A percentile compares a stretch with the other conserved stretches of the same genome.
These are phyloP conservation scores for Diaporthe caulivora DNA, from an alignment of 2,329 filamentous ascomycete genomes.

Conservation along the genomic window DNA sequence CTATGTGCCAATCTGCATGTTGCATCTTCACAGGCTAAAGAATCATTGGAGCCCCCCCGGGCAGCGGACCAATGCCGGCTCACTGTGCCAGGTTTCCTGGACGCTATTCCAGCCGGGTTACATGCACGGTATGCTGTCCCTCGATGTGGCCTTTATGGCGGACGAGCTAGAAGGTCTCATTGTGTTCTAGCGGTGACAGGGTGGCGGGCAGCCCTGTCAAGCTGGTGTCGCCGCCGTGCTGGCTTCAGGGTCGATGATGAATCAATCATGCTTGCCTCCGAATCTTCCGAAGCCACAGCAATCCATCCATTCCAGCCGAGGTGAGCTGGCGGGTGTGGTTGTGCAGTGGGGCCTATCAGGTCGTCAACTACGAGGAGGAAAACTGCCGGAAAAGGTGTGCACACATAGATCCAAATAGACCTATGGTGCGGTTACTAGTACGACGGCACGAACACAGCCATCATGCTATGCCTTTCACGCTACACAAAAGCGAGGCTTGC, in stretches of 20 bases:
- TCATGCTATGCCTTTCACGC: constrained; percentile 23
- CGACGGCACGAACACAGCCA: constrained; percentile 17
- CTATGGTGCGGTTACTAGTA: constrained; percentile 25
- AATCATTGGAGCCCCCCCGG: background rate
- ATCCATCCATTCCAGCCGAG: constrained; percentile 5
- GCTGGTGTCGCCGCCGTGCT: constrained; percentile 1
- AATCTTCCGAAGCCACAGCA: constrained; percentile 19
- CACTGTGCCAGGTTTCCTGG: constrained; percentile 8
- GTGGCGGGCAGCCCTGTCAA: constrained; percentile 10
- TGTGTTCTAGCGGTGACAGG: constrained; percentile 37
- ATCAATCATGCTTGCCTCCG: constrained; percentile 16
- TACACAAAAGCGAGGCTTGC: constrained; percentile 25
- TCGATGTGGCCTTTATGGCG: constrained; percentile 6
- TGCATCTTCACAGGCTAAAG: constrained; percentile 21
- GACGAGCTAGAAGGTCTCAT: constrained; percentile 38
- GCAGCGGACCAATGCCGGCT: constrained; percentile 16
- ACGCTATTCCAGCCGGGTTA: background rate
- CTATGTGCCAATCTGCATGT: constrained; percentile 20
- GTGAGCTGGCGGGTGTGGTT: background rate
- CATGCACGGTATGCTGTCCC: constrained; percentile 25
- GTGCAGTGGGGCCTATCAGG: background rate
- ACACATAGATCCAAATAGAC: background rate
- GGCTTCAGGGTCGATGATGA: constrained; percentile 18
- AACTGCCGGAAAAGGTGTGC: background rate
- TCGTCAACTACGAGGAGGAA: background rate